These are phyloP conservation scores for Teratosphaeria destructans DNA, from an alignment of 2,329 filamentous ascomycete species.

Conservation along the genomic window DNA sequence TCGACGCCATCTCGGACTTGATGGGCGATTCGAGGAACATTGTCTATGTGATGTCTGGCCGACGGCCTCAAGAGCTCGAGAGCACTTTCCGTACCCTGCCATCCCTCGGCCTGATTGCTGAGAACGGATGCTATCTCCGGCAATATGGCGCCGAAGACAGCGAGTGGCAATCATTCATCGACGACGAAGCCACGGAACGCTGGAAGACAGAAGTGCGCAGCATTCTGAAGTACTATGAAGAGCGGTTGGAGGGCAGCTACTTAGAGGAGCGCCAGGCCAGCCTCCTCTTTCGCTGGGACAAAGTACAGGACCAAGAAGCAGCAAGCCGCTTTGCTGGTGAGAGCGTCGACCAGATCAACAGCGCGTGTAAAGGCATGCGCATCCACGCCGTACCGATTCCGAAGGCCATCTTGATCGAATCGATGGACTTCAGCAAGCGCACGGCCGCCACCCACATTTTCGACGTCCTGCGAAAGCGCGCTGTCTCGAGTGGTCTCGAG, in stretches of 20 bases:
- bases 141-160: constrained; percentile 46
- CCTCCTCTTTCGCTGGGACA: constrained; percentile 81
- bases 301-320: constrained; percentile 63
- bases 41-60: constrained; percentile 88
- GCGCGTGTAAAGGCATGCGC: constrained; percentile 72
- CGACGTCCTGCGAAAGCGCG: constrained; percentile 32
- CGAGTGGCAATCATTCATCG: constrained; percentile 68
- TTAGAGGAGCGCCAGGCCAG: constrained; percentile 89
- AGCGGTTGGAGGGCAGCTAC: constrained; percentile 77
- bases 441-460: constrained; percentile 70
- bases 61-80: constrained; percentile 79
- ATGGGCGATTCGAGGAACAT: constrained; percentile 70
- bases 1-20: constrained; percentile 73
- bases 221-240: constrained; percentile 81
- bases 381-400: constrained; percentile 73
- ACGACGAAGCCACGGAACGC: constrained; percentile 55
- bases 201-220: constrained; percentile 80
- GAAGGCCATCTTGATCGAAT: constrained; percentile 73
- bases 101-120: constrained; percentile 78
- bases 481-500: constrained; percentile 20
- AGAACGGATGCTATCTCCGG: constrained; percentile 87
- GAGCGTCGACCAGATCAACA: constrained; percentile 90
- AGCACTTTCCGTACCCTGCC: constrained; percentile 74
- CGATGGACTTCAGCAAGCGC: constrained; percentile 76
- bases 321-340: constrained; percentile 76